Evolutionary conservation across 768 basidiomycete genomes (phyloP).

Genomic region (Termitomyces eurrhizus): DNA sequence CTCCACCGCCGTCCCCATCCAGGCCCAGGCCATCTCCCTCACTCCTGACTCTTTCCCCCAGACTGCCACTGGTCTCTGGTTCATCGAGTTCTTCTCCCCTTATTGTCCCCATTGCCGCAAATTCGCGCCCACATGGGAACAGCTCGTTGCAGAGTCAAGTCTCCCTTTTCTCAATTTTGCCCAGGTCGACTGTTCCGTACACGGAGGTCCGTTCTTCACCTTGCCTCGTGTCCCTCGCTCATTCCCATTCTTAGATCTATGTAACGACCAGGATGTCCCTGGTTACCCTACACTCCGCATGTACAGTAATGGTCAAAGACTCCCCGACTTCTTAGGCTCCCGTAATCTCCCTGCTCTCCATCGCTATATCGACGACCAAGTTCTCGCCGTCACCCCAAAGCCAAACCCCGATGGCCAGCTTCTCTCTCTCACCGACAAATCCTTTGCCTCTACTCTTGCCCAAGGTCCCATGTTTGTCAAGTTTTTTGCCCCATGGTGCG

Average conservation of each 20-base stretch:
- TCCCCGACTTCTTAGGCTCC: constrained; percentile 51
- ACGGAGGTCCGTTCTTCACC: constrained; percentile 56
- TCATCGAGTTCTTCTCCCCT: constrained; percentile 87
- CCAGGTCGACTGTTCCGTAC: constrained; percentile 75
- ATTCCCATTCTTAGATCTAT: constrained; percentile 57
- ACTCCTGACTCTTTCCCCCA: constrained; percentile 42
- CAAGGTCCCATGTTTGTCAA: constrained; percentile 47
- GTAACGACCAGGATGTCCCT: constrained; percentile 59
- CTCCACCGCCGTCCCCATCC: constrained; percentile 30
- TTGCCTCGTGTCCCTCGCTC: not conserved
- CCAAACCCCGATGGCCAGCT: constrained; percentile 36
- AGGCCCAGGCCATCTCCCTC: constrained; percentile 31
- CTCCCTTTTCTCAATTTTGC: constrained; percentile 59
- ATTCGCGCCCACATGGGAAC: constrained; percentile 82
- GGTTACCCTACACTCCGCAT: constrained; percentile 78
- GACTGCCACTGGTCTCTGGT: constrained; percentile 61
- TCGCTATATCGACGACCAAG: constrained; percentile 49
- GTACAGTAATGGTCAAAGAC: constrained; percentile 60
- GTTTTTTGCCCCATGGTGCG: constrained; percentile 96
- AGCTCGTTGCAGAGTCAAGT: constrained; percentile 52
- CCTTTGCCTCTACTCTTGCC: constrained; percentile 35
- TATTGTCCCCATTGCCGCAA: constrained; percentile 75
- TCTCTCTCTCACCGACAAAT: constrained; percentile 27
- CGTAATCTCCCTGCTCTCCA: constrained; percentile 54
- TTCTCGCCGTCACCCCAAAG: constrained; percentile 7